A percentile compares a stretch with the other conserved stretches of the same genome.
These are phyloP conservation scores for Spathaspora passalidarum DNA, from an alignment of 805 yeast species.

Conservation along the genomic window DNA sequence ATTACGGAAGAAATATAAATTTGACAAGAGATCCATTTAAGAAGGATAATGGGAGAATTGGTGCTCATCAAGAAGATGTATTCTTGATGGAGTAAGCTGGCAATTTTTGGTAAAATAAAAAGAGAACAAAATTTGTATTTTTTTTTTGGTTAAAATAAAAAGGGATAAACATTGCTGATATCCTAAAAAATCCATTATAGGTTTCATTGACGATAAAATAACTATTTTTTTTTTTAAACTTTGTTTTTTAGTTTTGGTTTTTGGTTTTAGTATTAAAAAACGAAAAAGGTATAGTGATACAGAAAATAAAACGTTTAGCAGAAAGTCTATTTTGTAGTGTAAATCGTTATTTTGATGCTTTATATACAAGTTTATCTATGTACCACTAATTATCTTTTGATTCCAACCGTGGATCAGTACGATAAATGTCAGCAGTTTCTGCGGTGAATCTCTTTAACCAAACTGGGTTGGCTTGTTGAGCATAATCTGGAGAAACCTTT, in stretches of 20 bases:
- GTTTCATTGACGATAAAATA: background rate
- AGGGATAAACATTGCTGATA: too few species aligned
- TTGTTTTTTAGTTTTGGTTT: background rate
- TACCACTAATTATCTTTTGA: background rate
- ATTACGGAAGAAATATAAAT: background rate
- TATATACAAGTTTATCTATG: background rate
- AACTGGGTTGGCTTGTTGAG: slow-evolving; percentile 15
- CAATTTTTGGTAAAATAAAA: background rate
- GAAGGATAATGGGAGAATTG: slow-evolving; percentile 1
- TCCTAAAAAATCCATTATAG: too few species aligned
- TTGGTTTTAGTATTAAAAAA: background rate
- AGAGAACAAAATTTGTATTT: background rate
- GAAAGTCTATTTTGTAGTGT: background rate
- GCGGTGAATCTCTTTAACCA: slow-evolving; percentile 27
- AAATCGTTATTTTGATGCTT: background rate
- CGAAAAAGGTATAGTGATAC: too few species aligned
- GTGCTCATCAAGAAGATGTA: slow-evolving; percentile 26
- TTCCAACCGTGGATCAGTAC: slow-evolving; percentile 27
- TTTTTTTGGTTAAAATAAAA: background rate
- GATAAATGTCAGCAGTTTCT: slow-evolving; percentile 38
- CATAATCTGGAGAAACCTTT: slow-evolving; percentile 35
- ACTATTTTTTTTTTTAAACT: too few species aligned
- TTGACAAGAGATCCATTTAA: slow-evolving; percentile 3
- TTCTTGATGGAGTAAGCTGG: slow-evolving; percentile 36
- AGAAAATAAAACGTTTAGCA: too few species aligned